phyloP scores from a whole-genome alignment of 2,329 filamentous ascomycete species.

The Lachnellula cervina region DNA sequence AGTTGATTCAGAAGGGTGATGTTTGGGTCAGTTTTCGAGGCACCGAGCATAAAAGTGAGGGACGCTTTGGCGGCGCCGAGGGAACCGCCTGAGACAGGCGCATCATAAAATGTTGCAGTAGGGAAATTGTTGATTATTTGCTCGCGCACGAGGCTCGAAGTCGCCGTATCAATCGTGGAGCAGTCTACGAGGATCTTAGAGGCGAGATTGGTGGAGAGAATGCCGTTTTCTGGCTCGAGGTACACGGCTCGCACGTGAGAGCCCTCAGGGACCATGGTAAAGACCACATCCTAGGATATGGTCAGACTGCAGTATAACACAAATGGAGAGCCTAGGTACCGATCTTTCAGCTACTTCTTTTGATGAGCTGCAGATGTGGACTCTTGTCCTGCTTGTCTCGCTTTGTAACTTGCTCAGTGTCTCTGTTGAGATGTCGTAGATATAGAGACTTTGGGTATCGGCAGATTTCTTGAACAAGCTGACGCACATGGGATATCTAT shows the following conservation, averaged over 20 bases:
- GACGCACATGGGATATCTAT: too few species aligned
- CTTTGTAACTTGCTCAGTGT: too few species aligned
- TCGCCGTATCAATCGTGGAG: conserved; percentile 66
- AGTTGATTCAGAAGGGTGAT: conserved; percentile 40
- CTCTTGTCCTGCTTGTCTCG: too few species aligned
- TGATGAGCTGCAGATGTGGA: conserved; percentile 23
- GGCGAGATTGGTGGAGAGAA: conserved; percentile 40
- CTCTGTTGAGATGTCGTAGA: too few species aligned
- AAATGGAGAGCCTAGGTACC: conserved; percentile 37
- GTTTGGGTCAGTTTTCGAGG: conserved; percentile 32
- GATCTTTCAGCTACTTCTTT: conserved; percentile 59
- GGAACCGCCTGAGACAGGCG: conserved; percentile 34
- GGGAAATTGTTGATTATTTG: conserved; percentile 7
- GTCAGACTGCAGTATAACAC: too few species aligned
- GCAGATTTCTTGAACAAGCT: too few species aligned
- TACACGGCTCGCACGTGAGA: conserved; percentile 65
- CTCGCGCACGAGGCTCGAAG: conserved; percentile 35
- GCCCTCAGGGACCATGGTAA: conserved; percentile 66
- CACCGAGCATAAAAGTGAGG: conserved; percentile 36
- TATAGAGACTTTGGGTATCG: too few species aligned
- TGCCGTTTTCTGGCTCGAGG: conserved; percentile 38
- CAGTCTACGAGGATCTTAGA: conserved; percentile 61
- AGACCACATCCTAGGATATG: conserved; percentile 50
- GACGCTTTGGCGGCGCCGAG: conserved; percentile 33
- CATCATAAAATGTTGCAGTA: conserved; percentile 32